A percentile compares a stretch with the other conserved stretches of the same genome.
These are phyloP conservation scores for Podila verticillata DNA, from an alignment of 192 early-diverging fungal species.

Conservation along the genomic window DNA sequence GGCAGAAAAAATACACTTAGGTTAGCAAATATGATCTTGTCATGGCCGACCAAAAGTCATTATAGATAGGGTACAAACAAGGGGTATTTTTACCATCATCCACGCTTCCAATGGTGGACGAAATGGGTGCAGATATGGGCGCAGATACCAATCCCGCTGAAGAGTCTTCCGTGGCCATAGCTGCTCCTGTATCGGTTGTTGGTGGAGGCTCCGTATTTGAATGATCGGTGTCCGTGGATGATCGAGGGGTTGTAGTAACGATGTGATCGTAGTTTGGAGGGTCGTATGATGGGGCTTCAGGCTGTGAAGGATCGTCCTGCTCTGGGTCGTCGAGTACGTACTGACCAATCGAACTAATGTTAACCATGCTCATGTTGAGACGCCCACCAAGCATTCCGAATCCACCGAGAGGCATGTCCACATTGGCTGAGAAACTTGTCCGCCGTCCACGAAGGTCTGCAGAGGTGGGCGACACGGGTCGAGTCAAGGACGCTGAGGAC, in stretches of 20 bases:
- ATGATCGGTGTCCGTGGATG: conserved; percentile 10
- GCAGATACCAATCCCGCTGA: neutral
- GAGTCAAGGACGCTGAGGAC: conserved; percentile 27
- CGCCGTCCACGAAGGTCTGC: conserved; percentile 25
- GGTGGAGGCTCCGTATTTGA: neutral
- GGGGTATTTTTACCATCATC: neutral
- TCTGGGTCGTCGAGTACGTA: conserved; percentile 7
- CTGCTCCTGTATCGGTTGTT: neutral
- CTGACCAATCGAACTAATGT: conserved; percentile 28
- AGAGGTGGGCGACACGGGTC: conserved; percentile 27
- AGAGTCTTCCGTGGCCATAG: neutral
- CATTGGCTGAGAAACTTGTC: conserved; percentile 48
- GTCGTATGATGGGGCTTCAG: conserved; percentile 43
- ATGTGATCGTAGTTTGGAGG: conserved; percentile 41
- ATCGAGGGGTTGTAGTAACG: conserved; percentile 13
- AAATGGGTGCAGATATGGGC: neutral
- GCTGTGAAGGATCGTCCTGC: conserved; percentile 20
- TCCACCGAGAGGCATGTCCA: conserved; percentile 24
- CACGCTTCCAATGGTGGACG: neutral
- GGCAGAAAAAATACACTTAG: too few species aligned
- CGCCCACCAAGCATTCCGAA: conserved; percentile 12
- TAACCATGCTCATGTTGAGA: conserved; percentile 45
- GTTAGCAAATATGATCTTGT: too few species aligned
- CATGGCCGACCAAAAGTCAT: too few species aligned
- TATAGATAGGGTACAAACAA: too few species aligned